Percentiles rank a stretch among this genome's conserved stretches.
Conservation (phyloP, 768 basidiomycete species). For the Filobasidium wieringae region DNA sequence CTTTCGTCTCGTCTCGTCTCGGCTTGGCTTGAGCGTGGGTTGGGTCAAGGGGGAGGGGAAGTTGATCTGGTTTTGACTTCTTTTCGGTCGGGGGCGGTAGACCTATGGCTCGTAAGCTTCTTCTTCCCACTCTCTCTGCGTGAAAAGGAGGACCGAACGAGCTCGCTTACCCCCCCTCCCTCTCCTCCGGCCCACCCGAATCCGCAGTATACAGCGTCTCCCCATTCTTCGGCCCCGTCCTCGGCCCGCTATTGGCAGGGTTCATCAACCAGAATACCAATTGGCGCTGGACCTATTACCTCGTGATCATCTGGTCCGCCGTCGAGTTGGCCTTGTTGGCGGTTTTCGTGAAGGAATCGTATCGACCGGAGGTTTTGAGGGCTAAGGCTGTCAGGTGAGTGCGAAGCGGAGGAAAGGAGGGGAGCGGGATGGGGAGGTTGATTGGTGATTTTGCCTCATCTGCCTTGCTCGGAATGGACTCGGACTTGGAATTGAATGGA, state of each 20-base stretch:
- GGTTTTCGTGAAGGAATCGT: slow-evolving; percentile 62
- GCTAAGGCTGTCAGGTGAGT: slow-evolving; percentile 50
- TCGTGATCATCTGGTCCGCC: slow-evolving; percentile 59
- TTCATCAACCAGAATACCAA: slow-evolving; percentile 54
- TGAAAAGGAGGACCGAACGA: too few species aligned
- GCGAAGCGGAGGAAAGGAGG: neutral
- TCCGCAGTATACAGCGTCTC: too few species aligned
- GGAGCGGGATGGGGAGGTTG: neutral
- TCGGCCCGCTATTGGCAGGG: slow-evolving; percentile 41
- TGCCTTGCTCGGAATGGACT: too few species aligned
- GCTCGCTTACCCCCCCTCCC: too few species aligned
- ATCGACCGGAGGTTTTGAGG: slow-evolving; percentile 51
- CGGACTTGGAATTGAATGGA: neutral
- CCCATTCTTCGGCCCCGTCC: slow-evolving; percentile 52
- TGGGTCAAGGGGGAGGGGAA: too few species aligned
- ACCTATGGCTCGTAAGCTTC: too few species aligned
- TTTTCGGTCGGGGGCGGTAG: too few species aligned
- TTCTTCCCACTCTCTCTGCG: too few species aligned
- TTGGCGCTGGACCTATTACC: slow-evolving; percentile 63
- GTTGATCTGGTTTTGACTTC: too few species aligned
- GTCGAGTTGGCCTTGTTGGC: slow-evolving; percentile 47
- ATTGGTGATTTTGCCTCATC: neutral
- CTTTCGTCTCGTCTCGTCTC: neutral
- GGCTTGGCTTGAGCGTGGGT: too few species aligned
- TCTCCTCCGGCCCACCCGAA: too few species aligned